Evolutionary conservation across 257 asterid species (phyloP), one percentile per base, ranked within the genome.

Genomic region (Solanum bukasovii): DNA sequence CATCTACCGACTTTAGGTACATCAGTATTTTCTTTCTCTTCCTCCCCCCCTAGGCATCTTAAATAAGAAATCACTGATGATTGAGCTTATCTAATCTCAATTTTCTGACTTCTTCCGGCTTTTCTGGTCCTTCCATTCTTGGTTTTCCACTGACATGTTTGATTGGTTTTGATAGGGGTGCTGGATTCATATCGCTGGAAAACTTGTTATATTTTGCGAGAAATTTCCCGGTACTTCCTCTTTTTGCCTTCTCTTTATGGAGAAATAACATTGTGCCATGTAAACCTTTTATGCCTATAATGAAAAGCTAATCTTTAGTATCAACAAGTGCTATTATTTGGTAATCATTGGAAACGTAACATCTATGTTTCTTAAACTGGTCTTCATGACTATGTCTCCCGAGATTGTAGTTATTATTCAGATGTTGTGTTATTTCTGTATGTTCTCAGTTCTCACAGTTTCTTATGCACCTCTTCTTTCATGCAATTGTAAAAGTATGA

Each of bases 1-100:
- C 99, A 16, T 95, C 99, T 4, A 96, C 98, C 5, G 99, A 96
- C 91, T 96, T 96, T 90, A 94, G 98, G 99, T 96, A 82, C 74
- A 84, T 65, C 38, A 35, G n/a, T 34, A 27, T 56, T 31, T 20
- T 37, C 16, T 34, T 2, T 71, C n/a, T 37, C 25, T 34, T 16
- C 34, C 40, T 5, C 25, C 37, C 34, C 87, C 18, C 70, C 31
- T 13, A 20, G 18, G 29, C 33, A n/a, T 46, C 31, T 70, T 5
- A 29, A 44, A 29, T 27, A 29, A 49, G 73, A 83, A 34, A 61
- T 29, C 35, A 38, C 52, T 63, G 16, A 52, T 70, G 34, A 86
- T 40, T 31, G 81, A 42, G 82, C 88, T 84, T 74, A 44, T 52
- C 49, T 16, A 4, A 86, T 16, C 31, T n/a, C 20, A 13, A 9